Conservation (phyloP, 1,284 basidiomycete genomes). For the Moesziomyces sp. region DNA sequence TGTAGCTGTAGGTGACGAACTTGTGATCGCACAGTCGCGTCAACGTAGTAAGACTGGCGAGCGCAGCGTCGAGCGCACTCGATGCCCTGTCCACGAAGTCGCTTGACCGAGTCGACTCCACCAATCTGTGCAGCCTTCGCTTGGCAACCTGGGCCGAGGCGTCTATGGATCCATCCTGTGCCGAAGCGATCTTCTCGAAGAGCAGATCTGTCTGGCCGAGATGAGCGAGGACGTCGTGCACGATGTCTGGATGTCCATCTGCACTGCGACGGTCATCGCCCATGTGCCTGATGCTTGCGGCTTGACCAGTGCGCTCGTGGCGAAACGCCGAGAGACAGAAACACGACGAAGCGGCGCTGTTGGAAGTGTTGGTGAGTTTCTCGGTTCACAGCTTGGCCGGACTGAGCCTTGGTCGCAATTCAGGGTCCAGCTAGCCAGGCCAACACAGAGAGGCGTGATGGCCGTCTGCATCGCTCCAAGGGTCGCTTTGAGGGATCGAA, state of each 20-base stretch:
- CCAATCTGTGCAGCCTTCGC: constrained; percentile 1
- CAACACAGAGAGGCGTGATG: neutral
- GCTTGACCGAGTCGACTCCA: neutral
- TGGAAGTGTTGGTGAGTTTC: too few relatives aligned
- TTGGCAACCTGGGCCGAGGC: constrained; percentile 5
- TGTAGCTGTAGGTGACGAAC: constrained; percentile 69
- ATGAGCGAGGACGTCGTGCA: neutral
- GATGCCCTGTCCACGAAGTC: neutral
- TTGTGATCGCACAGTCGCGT: constrained; percentile 68
- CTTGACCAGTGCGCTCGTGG: too few relatives aligned
- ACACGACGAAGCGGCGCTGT: too few relatives aligned
- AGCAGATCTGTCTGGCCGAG: neutral
- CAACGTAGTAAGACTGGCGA: constrained; percentile 50
- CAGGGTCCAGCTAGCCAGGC: too few relatives aligned
- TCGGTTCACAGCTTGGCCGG: too few relatives aligned
- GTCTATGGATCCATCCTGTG: neutral
- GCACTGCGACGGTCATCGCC: too few relatives aligned
- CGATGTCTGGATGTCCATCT: neutral
- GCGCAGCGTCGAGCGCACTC: neutral
- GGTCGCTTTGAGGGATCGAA: too few relatives aligned
- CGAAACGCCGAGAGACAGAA: too few relatives aligned
- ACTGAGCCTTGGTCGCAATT: too few relatives aligned
- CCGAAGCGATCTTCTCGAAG: neutral
- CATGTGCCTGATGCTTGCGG: too few relatives aligned
- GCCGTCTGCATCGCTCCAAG: too few relatives aligned